Base-by-base conservation (phyloP, 2,329 filamentous ascomycete genomes). In the Clonostachys rosea region DNA sequence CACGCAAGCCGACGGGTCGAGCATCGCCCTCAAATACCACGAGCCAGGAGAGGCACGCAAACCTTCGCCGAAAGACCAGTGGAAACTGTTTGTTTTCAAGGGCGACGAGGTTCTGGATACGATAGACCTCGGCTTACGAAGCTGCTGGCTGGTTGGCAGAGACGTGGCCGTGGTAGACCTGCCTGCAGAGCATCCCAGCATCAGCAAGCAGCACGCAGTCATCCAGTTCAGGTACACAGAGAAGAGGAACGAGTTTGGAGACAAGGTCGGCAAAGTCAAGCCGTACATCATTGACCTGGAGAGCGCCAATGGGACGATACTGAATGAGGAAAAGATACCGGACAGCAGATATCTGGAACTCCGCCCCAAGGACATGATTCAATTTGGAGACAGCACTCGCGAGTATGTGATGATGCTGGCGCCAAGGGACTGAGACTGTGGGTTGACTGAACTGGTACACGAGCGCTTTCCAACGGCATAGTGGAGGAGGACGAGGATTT, bases 331-430 rank as follows among this genome's bases (percentile, higher is more conserved):
- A 50, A 74, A 71, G 56, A 70, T 95, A 5, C 87, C 89, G 2
- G 76, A 80, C 13, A 87, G 87, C 59, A 78, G 91, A 51, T 99
- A 91, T 65, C 71, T 96, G 45, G 92, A 99, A 67, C 68, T 97
- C 47, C 79, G 85, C 62, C 86, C 94, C 63, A 91, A 91, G 69
- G 94, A 99, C 65, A 83, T 99, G 62, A 65, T 99, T 49, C 83
- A 83, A 60, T 95, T 99, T 68, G 94, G 91, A 10, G 78, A 87
- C 50, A 96, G 90, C 62, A 87, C 88, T 49, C 81, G 91, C 58
- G 94, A 99, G 68, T 99, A 97, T 65, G 90, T 99, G n/a, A 66
- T 97, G 50, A 94, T 97, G 89, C 76, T 96, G 49, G 76, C 79
- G 35, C 75, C 77, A 4, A 68, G 67, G 44, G 64, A 69, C 42